Base-by-base conservation (phyloP, 495 filamentous ascomycete species). In the Aspergillus haitiensis region DNA sequence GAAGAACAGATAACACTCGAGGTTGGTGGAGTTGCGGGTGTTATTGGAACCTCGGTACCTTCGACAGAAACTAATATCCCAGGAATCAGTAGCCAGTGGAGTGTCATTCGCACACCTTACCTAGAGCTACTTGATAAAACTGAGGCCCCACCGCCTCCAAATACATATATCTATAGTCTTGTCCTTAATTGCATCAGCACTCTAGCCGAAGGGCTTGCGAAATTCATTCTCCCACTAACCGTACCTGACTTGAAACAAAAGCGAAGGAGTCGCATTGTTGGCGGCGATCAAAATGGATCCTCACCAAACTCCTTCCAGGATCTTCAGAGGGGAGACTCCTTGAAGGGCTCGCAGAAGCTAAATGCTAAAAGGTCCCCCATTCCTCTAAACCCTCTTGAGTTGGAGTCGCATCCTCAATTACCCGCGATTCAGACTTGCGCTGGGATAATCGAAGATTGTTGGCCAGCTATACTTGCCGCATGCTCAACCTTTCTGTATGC, bases 401-500 rank as follows among this genome's bases (percentile, higher is more conserved):
- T 96, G 9, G 81, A 88, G 56, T 82, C 83, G 7, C 89, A 95
- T 67, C 81, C 89, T 4, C 78, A 90, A 15, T 81, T 87, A 57
- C 67, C 78, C 6, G 86, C 90, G 15, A 84, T 98, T 58, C 81
- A 85, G 62, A 83, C 86, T 6, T 90, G 91, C 58, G 89, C 91
- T 27, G 82, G 82, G 3, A 88, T 98, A 46, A 88, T 98, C 45
- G 89, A 93, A 6, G 82, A 89, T 64, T 97, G 95, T 67, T 98
- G 94, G 94, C 94, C 95, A 27, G 94, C 95, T 48, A 83, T 97
- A 12, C 84, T 98, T 36, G 93, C 94, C 13, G 88, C 92, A 1
- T 97, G 90, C 63, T 97, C 94, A 0, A 97, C 93, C 1, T 98
- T 97, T 72, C 72, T 98, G 27, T 92, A 92, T 69, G 92, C 95